Evolutionary conservation across 75 land plant genomes (phyloP), one percentile per base, ranked within the genome.

Genomic region (Picea glauca): DNA sequence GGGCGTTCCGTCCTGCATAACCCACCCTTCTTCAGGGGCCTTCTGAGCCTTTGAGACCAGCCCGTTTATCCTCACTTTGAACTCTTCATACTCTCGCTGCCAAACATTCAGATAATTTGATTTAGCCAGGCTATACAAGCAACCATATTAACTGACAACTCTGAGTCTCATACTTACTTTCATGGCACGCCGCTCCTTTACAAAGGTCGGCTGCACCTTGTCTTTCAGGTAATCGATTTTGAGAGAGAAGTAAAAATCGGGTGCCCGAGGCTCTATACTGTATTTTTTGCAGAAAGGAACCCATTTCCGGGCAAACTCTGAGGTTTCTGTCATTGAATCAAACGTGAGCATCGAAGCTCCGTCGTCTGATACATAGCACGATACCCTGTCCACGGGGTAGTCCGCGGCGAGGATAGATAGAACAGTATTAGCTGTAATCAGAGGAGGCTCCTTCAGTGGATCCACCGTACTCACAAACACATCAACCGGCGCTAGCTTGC

Each of bases 51-150:
- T 95, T 33, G 98, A 96, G 13, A 95, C 96, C 74, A 95, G 73
- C 18, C 89, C 93, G 90, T 95, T 94, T 58, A 94, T 62, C 40
- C 93, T 70, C 20, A 95, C 89, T 80, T 95, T 95, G 77, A 78
- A 95, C 72, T 95, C 93, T 75, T 91, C 98, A 80, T 95, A 95
- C 30, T 93, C 96, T 80, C 96, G 90, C 98, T 96, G 56, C 56
- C 56, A 50, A 50, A 50, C 1, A 50, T 50, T 9, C 56, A 50
- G 5, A 50, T 50, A 50, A 11, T 50, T 50, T 50, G 11, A 50
- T 50, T 50, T 9, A 50, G 56, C 56, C 13, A 50, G 11, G 56
- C 56, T 50, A 9, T 50, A 9, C 56, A 50, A 50, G 1, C 56
- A 50, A 50, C 54, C 54, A 46, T 0, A 46, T 46, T 46, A 46